Evolutionary conservation across 306 rosid species (phyloP), one percentile per base, ranked within the genome.

Genomic region (Lablab purpureus): DNA sequence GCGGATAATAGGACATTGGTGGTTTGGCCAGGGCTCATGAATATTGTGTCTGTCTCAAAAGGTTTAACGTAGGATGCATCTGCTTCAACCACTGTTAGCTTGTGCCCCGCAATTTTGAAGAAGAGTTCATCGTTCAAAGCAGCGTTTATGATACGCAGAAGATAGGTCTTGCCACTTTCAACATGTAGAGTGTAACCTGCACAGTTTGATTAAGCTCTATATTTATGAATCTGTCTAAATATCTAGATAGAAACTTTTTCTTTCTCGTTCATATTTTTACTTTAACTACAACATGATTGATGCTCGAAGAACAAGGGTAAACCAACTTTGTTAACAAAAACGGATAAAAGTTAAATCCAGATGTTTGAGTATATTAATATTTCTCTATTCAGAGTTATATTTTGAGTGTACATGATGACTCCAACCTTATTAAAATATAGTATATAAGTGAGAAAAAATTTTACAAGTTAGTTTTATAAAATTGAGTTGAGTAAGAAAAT

Each of bases 1-100:
- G 92, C 83, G 6, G 82, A 79, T 55, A 91, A 34, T 66, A 90
- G 84, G 23, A 79, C 97, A 45, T 88, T 93, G 36, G 93, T 93
- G 49, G 94, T 93, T 90, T 93, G 97, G 50, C 98, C 93, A 5
- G 97, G 94, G 45, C 94, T 86, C 18, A 86, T 41, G 77, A 86
- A 88, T 77, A 90, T 75, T 4, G 88, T 83, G 84, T 91, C 90
- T 3, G 41, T 91, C 73, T 87, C 79, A 60, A 93, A 93, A 22
- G 98, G 97, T 70, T 88, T 90, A 5, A 86, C 83, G 78, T 90
- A 93, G 13, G 90, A 70, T 63, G 92, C 97, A 81, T 93, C 95
- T 28, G 85, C 92, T 87, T 93, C 98, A 40, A 86, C 95, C n/a
- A 90, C 76, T 18, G 80, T 83, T 9, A 91, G 85, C 28, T 55